These are phyloP conservation scores for Aphanomyces astaci DNA, from an alignment of 352 stramenopile genomes.

Conservation along the genomic window DNA sequence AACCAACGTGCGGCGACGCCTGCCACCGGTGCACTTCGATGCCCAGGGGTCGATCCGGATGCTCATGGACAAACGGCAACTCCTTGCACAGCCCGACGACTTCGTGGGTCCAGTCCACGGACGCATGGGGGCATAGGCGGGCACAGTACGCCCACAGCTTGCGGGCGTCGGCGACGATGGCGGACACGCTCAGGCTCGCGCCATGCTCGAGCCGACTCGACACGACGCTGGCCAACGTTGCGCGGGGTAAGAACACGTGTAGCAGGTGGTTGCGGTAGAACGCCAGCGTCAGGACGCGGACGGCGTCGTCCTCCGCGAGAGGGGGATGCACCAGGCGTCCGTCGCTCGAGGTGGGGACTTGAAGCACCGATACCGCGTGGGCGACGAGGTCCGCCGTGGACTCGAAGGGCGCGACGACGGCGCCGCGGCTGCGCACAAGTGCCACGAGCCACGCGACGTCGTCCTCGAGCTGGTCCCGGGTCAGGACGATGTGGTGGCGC, in stretches of 20 bases:
- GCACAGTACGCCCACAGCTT: constrained; percentile 55
- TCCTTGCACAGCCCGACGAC: constrained; percentile 27
- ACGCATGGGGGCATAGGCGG: constrained; percentile 55
- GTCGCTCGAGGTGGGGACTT: constrained; percentile 36
- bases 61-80: constrained; percentile 22
- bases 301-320: constrained; percentile 37
- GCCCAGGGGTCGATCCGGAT: constrained; percentile 1
- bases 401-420: constrained; percentile 49
- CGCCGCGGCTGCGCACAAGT: constrained; percentile 38
- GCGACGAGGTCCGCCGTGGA: constrained; percentile 40
- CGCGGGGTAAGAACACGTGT: constrained; percentile 51
- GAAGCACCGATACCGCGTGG: constrained; percentile 55
- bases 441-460: constrained; percentile 49
- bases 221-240: constrained; percentile 6
- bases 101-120: constrained; percentile 31
- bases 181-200: constrained; percentile 23
- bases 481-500: constrained; percentile 39
- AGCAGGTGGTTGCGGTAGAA: constrained; percentile 85
- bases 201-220: not conserved
- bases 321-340: constrained; percentile 41
- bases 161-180: constrained; percentile 35
- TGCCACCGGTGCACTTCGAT: constrained; percentile 14
- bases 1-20: constrained; percentile 37
- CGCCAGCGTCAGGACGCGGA: constrained; percentile 56
- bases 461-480: constrained; percentile 45